These are phyloP conservation scores for Neurospora sp. DNA, from an alignment of 495 filamentous ascomycete species.

Conservation along the genomic window DNA sequence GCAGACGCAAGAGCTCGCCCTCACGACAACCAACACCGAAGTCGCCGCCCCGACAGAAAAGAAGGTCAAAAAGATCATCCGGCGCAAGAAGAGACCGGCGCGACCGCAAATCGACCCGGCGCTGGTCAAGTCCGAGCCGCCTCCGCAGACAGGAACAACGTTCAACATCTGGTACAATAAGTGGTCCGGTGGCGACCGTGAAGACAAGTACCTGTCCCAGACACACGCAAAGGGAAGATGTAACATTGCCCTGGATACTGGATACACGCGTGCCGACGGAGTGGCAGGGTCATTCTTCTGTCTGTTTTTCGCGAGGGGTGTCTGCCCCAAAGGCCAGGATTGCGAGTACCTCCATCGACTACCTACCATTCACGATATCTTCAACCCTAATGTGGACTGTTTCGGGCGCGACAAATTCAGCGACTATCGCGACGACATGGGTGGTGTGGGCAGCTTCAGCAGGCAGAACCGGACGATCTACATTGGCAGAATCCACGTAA, in stretches of 20 bases:
- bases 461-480: slow-evolving; percentile 90
- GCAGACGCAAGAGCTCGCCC: slow-evolving; percentile 16
- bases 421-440: slow-evolving; percentile 94
- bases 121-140: slow-evolving; percentile 64
- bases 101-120: slow-evolving; percentile 71
- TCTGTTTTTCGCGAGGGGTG: slow-evolving; percentile 65
- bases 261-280: slow-evolving; percentile 83
- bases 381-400: slow-evolving; percentile 82
- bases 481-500: slow-evolving; percentile 84
- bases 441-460: slow-evolving; percentile 83
- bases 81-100: slow-evolving; percentile 58
- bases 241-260: slow-evolving; percentile 69
- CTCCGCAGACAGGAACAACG: slow-evolving; percentile 81
- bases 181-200: slow-evolving; percentile 88
- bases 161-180: slow-evolving; percentile 85
- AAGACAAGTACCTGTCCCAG: slow-evolving; percentile 79
- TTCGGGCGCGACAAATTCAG: slow-evolving; percentile 83
- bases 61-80: slow-evolving; percentile 57
- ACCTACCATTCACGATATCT: slow-evolving; percentile 72
- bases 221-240: slow-evolving; percentile 62
- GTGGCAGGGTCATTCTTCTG: slow-evolving; percentile 74
- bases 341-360: slow-evolving; percentile 92
- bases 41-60: slow-evolving; percentile 37
- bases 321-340: slow-evolving; percentile 78
- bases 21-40: slow-evolving; percentile 33